Evolutionary conservation across 2,329 filamentous ascomycete genomes (phyloP).

Genomic region (Claviceps purpurea): DNA sequence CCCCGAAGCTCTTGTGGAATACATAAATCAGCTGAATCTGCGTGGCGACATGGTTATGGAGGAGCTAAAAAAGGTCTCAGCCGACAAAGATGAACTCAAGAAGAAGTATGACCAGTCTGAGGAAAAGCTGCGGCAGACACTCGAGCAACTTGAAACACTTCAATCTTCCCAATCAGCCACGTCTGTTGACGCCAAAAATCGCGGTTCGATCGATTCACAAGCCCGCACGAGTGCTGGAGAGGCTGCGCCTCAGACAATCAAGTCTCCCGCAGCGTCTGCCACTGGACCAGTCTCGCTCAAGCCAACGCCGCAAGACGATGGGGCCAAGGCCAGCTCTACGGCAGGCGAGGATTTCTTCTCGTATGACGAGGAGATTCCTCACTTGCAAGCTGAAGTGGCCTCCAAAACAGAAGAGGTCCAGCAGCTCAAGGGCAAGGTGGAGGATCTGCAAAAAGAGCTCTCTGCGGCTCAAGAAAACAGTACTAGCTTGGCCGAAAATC

Average conservation of each 20-base stretch:
- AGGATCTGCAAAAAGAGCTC: slow-evolving; percentile 55
- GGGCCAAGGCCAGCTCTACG: slow-evolving; percentile 14
- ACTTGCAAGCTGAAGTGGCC: slow-evolving; percentile 62
- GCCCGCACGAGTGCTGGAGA: slow-evolving; percentile 3
- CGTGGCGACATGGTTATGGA: slow-evolving; percentile 90
- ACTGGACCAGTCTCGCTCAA: slow-evolving; percentile 36
- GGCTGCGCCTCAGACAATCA: slow-evolving; percentile 18
- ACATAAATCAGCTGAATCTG: slow-evolving; percentile 71
- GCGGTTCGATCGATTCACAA: slow-evolving; percentile 12
- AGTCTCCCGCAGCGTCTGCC: slow-evolving; percentile 34
- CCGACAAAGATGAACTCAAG: slow-evolving; percentile 68
- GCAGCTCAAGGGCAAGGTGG: slow-evolving; percentile 55
- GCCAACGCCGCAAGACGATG: slow-evolving; percentile 22
- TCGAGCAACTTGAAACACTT: slow-evolving; percentile 47
- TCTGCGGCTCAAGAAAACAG: slow-evolving; percentile 58
- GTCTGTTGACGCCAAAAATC: slow-evolving; percentile 14
- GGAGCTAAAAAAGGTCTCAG: slow-evolving; percentile 75
- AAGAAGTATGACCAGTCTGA: slow-evolving; percentile 60
- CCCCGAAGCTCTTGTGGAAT: slow-evolving; percentile 73
- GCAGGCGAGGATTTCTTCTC: slow-evolving; percentile 73
- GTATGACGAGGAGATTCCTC: slow-evolving; percentile 75
- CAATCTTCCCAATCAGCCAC: slow-evolving; percentile 26
- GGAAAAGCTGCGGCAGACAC: slow-evolving; percentile 45
- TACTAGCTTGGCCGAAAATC: slow-evolving; percentile 48
- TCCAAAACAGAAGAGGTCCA: slow-evolving; percentile 59